Base-by-base conservation (phyloP, 805 yeast genomes). In the Ogataea trehaloabstinens region DNA sequence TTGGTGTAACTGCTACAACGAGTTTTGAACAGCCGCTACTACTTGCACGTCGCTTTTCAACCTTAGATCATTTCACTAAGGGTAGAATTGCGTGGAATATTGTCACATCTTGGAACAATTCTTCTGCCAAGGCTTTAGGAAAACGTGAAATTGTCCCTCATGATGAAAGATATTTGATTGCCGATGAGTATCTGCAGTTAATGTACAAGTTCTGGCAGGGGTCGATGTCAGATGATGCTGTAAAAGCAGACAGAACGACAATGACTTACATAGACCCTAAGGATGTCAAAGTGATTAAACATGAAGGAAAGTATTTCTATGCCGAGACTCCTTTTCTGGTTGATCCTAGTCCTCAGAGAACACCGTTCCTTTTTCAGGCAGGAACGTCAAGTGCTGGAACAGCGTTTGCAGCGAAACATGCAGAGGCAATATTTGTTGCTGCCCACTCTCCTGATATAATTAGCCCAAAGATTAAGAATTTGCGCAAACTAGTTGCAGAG, bases 61-160 rank as follows among this genome's bases (percentile, higher is more conserved):
- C 64, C 4, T 55, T 59, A 31, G 64, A 59, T 38, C 62, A 56
- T 30, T 52, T 59, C 44, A 57, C 61, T 11, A 45, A 46, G 18
- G 64, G 63, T 12, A 49, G 64, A 42, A 42, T 59, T 32, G 64
- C 60, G 13, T 59, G 64, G 64, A 59, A 59, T 39, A 52, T 59
- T 12, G 64, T 59, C 15, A 49, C 59, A 19, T 56, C 62, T 2
- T 38, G 42, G 42, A 38, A 38, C 18, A 34, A 38, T 17, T 20
- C 42, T 21, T 37, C 42, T 4, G 52, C 61, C 6, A 45, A 57
- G 34, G 56, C 58, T 34, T 35, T 58, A 15, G 49, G 58, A 20
- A 58, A 58, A 32, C 53, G 56, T 2, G 58, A 50, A 29, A 48
- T 59, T 13, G 59, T 58, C 17, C 48, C 53, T 2, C 64, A 58